These are phyloP conservation scores for Haplosporangium sp. DNA, from an alignment of 371 early-diverging fungal genomes.

Conservation along the genomic window DNA sequence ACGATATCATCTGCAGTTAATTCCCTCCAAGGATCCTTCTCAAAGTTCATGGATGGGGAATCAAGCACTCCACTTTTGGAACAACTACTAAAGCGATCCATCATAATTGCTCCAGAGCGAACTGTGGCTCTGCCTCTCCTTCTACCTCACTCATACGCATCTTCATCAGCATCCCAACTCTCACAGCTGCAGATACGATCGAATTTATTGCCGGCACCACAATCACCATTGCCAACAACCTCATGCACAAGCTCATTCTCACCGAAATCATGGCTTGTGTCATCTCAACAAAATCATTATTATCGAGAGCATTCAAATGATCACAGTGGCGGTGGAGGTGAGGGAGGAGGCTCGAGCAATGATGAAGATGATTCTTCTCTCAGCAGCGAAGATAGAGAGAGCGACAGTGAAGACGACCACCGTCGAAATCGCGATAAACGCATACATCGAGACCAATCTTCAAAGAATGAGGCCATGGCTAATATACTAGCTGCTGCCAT, in stretches of 20 bases:
- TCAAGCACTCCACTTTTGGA: too few relatives aligned
- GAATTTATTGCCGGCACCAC: too few relatives aligned
- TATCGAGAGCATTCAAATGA: not conserved
- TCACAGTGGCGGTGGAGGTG: constrained; percentile 1
- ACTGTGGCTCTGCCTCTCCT: too few relatives aligned
- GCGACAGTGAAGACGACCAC: not conserved
- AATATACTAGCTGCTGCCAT: not conserved
- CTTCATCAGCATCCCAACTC: too few relatives aligned
- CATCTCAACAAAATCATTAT: not conserved
- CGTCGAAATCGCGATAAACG: not conserved
- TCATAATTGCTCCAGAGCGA: too few relatives aligned
- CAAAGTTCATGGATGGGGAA: too few relatives aligned
- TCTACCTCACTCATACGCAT: too few relatives aligned
- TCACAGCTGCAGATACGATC: too few relatives aligned
- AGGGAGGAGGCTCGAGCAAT: not conserved
- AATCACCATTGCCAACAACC: too few relatives aligned
- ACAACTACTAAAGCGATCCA: too few relatives aligned
- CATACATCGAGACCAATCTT: not conserved
- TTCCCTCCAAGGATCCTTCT: too few relatives aligned
- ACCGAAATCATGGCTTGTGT: not conserved
- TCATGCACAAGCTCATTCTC: not conserved
- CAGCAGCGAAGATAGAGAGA: not conserved
- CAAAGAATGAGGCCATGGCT: not conserved
- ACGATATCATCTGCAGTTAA: too few relatives aligned
- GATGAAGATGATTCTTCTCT: not conserved